Base-by-base conservation (phyloP, 164 flowering plant species). In the Echeveria elegans region DNA sequence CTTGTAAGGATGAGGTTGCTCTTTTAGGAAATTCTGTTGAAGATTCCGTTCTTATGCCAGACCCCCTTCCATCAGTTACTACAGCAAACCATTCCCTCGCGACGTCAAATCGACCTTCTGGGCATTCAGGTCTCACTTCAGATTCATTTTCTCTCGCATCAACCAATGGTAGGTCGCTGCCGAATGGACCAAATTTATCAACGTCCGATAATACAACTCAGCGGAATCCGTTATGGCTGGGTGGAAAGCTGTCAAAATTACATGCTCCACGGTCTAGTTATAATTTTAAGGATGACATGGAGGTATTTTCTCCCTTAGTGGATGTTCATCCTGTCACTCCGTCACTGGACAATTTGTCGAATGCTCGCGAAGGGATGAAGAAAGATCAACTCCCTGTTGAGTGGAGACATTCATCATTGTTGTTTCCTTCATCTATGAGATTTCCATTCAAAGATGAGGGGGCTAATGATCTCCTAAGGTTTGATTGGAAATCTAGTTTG, bases 11-110 rank as follows among this genome's bases (percentile, higher is more conserved):
- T 60, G 97, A 95, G 73, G 79, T 74, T 78, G 91, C 88, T 72
- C 97, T 95, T 72, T 63, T 90, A 67, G 99, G 97, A 67, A 89
- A 83, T 77, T 75, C 92, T 70, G 81, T 82, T 48, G 99, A 89
- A 73, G 97, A 90, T 64, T 90, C 97, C 63, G 70, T 90, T 56
- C 89, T 95, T 62, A 95, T 95, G 97, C 99, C 99, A 30, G 99
- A 95, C 70, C 99, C 96, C 29, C 96, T 88, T 76, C 99, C 97
- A 69, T 88, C 97, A 41, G 66, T 77, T 69, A 60, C 90, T 56
- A 81, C 89, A 71, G 77, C 90, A 63, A 77, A 77, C 66, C 67
- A 66, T 72, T 76, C 98, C 66, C 69, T 74, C 24, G 66, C 81
- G 50, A 71, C 82, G 38, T 18, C 78, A 23, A 62, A 74, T 72